Base-by-base conservation (phyloP, 139 green algal genomes). In the Ettlia oleoabundans region DNA sequence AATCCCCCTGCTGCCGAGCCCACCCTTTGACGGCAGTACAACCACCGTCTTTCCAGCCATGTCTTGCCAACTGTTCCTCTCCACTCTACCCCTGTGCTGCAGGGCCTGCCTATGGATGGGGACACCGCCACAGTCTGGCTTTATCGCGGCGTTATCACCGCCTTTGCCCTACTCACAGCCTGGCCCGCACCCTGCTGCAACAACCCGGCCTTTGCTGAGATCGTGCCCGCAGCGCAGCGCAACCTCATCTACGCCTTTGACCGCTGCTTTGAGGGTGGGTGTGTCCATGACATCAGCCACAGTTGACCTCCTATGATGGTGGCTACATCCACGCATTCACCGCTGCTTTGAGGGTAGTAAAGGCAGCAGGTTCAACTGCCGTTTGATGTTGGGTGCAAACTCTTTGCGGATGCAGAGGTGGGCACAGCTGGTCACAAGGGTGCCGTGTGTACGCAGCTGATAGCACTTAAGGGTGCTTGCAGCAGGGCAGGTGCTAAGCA, bases 201-300 rank as follows among this genome's bases (percentile, higher is more conserved):
- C 80, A 89, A 89, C 64, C 85, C 85, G 21, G 64, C 85, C 0
- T 97, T 97, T 87, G 91, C 93, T 9, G 92, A 97, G 80, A 94
- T 97, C 68, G 93, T 97, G 24, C 93, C 93, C 0, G 62, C 86
- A 1, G 61, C 89, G 43, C 78, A 93, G 79, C 86, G 93, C 43
- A 96, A 92, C 55, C 81, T 96, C 68, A 83, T 97, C 10, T 97
- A 96, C 62, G 87, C 93, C 4, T 97, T 96, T 78, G 93, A 97
- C 88, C 76, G 93, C 62, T 82, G 76, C 76, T 74, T 71, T 22
- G 76, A 74, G 42, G 77, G 77, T 74, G 42, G 28, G 53, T 70
- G 35, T 18, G n/a, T n/a, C n/a, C n/a, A n/a, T n/a, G n/a, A n/a
- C n/a, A n/a, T n/a, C n/a, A n/a, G n/a, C n/a, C n/a, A n/a, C n/a